Base-by-base conservation (phyloP, 176 grass and related monocot genomes). In the Zoysia japonica region DNA sequence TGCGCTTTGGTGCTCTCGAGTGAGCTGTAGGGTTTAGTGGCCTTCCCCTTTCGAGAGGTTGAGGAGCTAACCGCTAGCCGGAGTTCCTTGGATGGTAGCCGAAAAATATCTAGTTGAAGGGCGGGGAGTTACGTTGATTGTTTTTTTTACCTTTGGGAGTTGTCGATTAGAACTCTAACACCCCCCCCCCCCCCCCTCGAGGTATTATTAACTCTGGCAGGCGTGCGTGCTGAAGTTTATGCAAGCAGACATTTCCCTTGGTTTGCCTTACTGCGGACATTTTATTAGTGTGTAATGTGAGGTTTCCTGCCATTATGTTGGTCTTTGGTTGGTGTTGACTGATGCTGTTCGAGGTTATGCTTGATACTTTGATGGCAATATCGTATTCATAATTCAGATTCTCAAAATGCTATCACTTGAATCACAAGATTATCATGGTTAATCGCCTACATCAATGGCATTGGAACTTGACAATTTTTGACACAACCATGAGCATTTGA, bases 1-100 rank as follows among this genome's bases (percentile, higher is more conserved):
- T 28, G 7, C 28, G 42, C 69, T 61, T 16, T 64, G 59, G 71
- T 66, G 77, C 8, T 66, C 68, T 54, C 46, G 64, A 57, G 11
- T 65, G 67, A 65, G 47, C 13, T 37, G 71, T 71, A 80, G 71
- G 87, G 65, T 88, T 81, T 63, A 62, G 57, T 70, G 44, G 13
- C 13, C 16, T 54, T 55, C 67, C 40, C 28, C 8, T 45, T 80
- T 84, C 16, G 19, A 45, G 47, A 35, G 11, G 6, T 15, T 11
- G 65, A 49, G 42, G 41, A 67, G 60, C 85, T 78, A 39, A 35
- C 8, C 20, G 19, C 17, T 20, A 57, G 7, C 11, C 1, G 5
- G 73, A 67, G 6, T 82, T 47, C 57, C 41, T 66, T 52, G 45
- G 61, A 40, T 17, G 8, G 16, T 82, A 57, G 3, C 19, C 12